Percentiles rank a stretch among this genome's conserved stretches.
phyloP scores from a whole-genome alignment of 495 filamentous ascomycete species.

The Talaromyces stipitatus region DNA sequence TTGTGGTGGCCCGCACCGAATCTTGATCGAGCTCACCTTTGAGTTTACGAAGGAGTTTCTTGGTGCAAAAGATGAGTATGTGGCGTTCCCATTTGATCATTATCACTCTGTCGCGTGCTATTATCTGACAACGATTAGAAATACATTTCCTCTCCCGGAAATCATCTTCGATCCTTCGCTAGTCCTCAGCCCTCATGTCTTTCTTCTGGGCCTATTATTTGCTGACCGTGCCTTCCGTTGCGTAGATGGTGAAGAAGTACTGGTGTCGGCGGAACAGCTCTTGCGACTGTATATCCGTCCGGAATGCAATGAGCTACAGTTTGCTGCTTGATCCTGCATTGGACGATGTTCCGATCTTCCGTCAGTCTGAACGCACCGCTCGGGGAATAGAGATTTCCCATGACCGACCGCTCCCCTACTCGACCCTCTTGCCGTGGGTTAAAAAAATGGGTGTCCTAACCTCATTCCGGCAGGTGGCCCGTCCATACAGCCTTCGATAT shows the following conservation, averaged over 20 bases:
- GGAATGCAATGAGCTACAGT: too few relatives aligned
- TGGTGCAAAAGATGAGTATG: conserved; percentile 20
- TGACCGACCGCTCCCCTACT: too few relatives aligned
- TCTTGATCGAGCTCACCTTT: conserved; percentile 27
- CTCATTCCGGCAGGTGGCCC: conserved; percentile 20
- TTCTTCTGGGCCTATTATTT: conserved; percentile 6
- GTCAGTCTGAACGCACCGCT: too few relatives aligned
- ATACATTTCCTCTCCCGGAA: conserved; percentile 21
- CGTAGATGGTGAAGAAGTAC: too few relatives aligned
- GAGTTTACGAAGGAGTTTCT: conserved; percentile 27
- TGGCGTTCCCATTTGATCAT: conserved; percentile 4
- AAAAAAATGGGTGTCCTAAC: too few relatives aligned
- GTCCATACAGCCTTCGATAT: conserved; percentile 30
- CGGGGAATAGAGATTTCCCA: too few relatives aligned
- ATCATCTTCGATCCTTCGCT: conserved; percentile 24
- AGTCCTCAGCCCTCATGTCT: conserved; percentile 14
- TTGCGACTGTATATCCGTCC: too few relatives aligned
- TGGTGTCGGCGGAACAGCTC: too few relatives aligned
- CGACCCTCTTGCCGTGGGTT: too few relatives aligned
- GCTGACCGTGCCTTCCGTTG: background rate
- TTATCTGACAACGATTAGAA: too few relatives aligned
- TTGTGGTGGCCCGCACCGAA: conserved; percentile 17
- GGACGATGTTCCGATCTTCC: too few relatives aligned
- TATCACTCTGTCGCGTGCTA: conserved; percentile 2
- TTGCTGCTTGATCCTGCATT: too few relatives aligned